Evolutionary conservation across 331 rosid species (phyloP).

Genomic region (Cucumis variabilis): DNA sequence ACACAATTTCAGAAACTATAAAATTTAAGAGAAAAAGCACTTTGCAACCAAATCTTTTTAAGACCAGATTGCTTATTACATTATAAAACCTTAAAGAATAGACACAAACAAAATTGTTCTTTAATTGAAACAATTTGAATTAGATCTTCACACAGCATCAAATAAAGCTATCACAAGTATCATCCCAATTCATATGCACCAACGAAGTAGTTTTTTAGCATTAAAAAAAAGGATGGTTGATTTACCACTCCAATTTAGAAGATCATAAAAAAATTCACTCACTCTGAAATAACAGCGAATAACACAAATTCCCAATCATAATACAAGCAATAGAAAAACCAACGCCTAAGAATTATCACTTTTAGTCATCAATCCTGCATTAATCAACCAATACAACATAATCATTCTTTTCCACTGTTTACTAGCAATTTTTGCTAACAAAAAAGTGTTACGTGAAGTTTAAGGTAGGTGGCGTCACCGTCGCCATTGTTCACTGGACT

Average conservation of each 20-base stretch:
- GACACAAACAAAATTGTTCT: neutral
- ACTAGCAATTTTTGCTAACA: too few relatives aligned
- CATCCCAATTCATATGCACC: neutral
- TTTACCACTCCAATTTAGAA: slow-evolving; percentile 8
- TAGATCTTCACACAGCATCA: neutral
- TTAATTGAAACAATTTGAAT: neutral
- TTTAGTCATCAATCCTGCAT: neutral
- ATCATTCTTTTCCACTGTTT: too few relatives aligned
- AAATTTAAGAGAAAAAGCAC: neutral
- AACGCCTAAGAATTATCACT: neutral
- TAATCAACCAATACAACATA: neutral
- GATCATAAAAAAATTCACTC: neutral
- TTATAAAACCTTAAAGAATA: neutral
- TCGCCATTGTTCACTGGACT: too few relatives aligned
- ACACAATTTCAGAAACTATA: neutral
- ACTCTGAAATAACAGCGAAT: neutral
- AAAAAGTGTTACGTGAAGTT: too few relatives aligned
- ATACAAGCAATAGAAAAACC: neutral
- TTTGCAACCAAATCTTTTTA: neutral
- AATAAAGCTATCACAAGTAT: neutral
- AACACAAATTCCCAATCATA: neutral
- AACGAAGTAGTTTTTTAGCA: neutral
- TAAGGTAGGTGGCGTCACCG: too few relatives aligned
- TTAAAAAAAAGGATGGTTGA: slow-evolving; percentile 23
- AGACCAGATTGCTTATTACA: neutral